A percentile compares a stretch with the other conserved stretches of the same genome.
Evolutionary conservation across 108 stramenopile species (phyloP).

Genomic region (Nitzschia putrida): DNA sequence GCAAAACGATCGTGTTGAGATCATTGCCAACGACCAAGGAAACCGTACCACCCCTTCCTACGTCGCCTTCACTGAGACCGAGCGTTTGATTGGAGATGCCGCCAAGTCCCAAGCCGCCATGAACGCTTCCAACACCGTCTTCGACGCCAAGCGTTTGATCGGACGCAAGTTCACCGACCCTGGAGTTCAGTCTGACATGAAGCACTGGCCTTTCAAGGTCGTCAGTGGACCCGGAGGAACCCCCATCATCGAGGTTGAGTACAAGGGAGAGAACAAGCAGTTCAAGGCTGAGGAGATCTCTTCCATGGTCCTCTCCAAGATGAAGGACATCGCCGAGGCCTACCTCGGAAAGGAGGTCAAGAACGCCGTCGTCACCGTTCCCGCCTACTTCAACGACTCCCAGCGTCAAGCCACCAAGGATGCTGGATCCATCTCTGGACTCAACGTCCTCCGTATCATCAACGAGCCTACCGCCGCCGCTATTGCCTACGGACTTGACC

Average conservation of each 20-base stretch:
- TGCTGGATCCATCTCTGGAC: conserved; percentile 96
- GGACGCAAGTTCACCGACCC: conserved; percentile 95
- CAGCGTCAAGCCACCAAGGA: conserved; percentile 99
- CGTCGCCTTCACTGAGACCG: conserved; percentile 97
- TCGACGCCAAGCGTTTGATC: conserved; percentile 98
- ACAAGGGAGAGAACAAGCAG: conserved; percentile 97
- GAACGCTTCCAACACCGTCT: conserved; percentile 98
- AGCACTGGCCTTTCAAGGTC: conserved; percentile 98
- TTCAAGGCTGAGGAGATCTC: conserved; percentile 99
- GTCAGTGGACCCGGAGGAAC: conserved; percentile 89
- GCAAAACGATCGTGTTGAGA: conserved; percentile 99
- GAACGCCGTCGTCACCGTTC: conserved; percentile 99
- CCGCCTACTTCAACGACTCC: conserved; percentile 99
- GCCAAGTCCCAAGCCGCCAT: conserved; percentile 97
- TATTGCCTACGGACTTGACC: conserved; percentile 95
- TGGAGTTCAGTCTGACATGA: conserved; percentile 94
- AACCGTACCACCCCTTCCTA: conserved; percentile 99
- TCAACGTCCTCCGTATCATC: conserved; percentile 99
- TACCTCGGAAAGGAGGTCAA: conserved; percentile 99
- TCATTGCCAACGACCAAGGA: conserved; percentile 99
- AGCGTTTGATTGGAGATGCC: conserved; percentile 96
- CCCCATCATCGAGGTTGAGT: conserved; percentile 94
- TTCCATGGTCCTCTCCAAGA: conserved; percentile 98
- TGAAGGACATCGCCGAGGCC: conserved; percentile 98
- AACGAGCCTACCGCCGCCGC: conserved; percentile 99